Conservation (phyloP, 257 asterid genomes). For the Fraxinus americana region DNA sequence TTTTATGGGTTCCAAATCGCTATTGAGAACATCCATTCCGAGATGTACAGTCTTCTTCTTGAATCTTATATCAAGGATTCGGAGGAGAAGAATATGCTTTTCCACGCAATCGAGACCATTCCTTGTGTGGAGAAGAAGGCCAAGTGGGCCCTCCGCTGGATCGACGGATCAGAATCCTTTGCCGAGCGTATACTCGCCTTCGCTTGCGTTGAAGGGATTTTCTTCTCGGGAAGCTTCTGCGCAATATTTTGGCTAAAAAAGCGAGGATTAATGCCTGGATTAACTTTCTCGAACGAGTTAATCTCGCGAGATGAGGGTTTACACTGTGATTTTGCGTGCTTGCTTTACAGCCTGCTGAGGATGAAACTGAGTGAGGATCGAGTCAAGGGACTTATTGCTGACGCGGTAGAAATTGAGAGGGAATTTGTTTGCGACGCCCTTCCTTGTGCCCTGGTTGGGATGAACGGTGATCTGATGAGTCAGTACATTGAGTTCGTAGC, state of each 20-base stretch:
- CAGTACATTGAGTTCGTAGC: slow-evolving; percentile 84
- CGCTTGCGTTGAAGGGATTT: slow-evolving; percentile 90
- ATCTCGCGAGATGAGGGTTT: slow-evolving; percentile 88
- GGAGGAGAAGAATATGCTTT: slow-evolving; percentile 60
- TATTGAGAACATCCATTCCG: slow-evolving; percentile 92
- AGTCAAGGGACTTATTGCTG: slow-evolving; percentile 59
- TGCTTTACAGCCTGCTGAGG: slow-evolving; percentile 65
- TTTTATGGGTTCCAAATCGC: slow-evolving; percentile 95
- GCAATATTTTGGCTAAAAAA: slow-evolving; percentile 89
- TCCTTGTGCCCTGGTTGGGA: slow-evolving; percentile 83
- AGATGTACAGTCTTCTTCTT: slow-evolving; percentile 82
- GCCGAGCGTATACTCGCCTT: slow-evolving; percentile 83
- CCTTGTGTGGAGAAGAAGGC: slow-evolving; percentile 88
- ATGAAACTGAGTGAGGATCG: slow-evolving; percentile 71
- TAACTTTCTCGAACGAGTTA: slow-evolving; percentile 78
- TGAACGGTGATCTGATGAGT: slow-evolving; percentile 80
- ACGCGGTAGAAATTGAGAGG: slow-evolving; percentile 80
- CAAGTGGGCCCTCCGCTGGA: slow-evolving; percentile 92
- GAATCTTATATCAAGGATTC: slow-evolving; percentile 83
- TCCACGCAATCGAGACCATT: slow-evolving; percentile 76
- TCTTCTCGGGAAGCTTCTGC: slow-evolving; percentile 92
- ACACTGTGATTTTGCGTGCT: slow-evolving; percentile 91
- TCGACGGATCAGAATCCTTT: slow-evolving; percentile 75
- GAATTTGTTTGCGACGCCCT: slow-evolving; percentile 83
- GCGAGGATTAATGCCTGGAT: slow-evolving; percentile 85